Percentiles rank a stretch among this genome's conserved stretches.
phyloP scores from a whole-genome alignment of 2,329 filamentous ascomycete genomes.

The Claviceps paspali region DNA sequence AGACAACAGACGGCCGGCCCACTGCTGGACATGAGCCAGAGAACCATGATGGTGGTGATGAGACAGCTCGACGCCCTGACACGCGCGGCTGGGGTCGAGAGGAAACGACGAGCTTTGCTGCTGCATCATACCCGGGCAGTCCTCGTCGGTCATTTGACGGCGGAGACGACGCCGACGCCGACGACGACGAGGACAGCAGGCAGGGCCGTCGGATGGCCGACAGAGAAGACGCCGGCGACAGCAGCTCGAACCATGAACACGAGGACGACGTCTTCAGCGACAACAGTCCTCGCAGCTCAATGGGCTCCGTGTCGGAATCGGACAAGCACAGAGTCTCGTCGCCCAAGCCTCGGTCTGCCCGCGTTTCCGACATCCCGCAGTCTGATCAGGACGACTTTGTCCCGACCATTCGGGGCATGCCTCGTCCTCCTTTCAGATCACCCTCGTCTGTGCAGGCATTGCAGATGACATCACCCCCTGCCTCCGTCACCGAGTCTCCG shows the following conservation, averaged over 20 bases:
- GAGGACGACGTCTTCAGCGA: slow-evolving; percentile 46
- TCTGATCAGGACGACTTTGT: slow-evolving; percentile 31
- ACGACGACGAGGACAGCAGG: slow-evolving; percentile 15
- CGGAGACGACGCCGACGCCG: slow-evolving; percentile 9
- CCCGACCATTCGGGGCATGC: slow-evolving; percentile 40
- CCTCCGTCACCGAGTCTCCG: slow-evolving; percentile 40
- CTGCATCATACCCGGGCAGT: slow-evolving; percentile 9
- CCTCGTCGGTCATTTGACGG: slow-evolving; percentile 11
- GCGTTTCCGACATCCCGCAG: slow-evolving; percentile 37
- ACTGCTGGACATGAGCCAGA: too few species aligned
- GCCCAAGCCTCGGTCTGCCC: slow-evolving; percentile 17
- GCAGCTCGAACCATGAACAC: slow-evolving; percentile 34
- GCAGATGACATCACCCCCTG: slow-evolving; percentile 54
- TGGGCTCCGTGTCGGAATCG: slow-evolving; percentile 32
- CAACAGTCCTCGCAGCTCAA: slow-evolving; percentile 39
- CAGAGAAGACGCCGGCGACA: slow-evolving; percentile 22
- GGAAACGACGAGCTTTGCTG: too few species aligned
- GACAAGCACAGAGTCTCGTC: slow-evolving; percentile 18
- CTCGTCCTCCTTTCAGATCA: slow-evolving; percentile 51
- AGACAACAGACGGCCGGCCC: too few species aligned
- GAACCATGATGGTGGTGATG: too few species aligned
- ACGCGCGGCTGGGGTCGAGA: too few species aligned
- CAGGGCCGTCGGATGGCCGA: too few species aligned
- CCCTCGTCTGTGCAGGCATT: slow-evolving; percentile 54
- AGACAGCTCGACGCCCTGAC: too few species aligned